A percentile compares a stretch with the other conserved stretches of the same genome.
These are phyloP conservation scores for Ceratocystis cacaofunesta DNA, from an alignment of 2,329 filamentous ascomycete genomes.

Conservation along the genomic window DNA sequence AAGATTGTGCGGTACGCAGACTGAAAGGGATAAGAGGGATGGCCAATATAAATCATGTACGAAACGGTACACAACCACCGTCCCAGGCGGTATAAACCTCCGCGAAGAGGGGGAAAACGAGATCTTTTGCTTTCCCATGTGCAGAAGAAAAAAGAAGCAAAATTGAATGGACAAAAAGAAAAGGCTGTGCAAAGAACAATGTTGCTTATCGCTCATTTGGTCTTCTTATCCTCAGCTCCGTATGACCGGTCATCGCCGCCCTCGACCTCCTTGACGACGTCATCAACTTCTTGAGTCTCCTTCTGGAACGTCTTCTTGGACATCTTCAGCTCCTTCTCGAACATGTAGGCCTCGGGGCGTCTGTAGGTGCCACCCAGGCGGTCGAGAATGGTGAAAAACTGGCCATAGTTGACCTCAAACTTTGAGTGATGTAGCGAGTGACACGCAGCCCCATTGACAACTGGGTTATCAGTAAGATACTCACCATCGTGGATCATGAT, in stretches of 20 bases:
- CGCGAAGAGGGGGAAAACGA: background rate
- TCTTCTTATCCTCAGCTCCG: constrained; percentile 33
- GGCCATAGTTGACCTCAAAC: constrained; percentile 62
- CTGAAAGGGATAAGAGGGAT: background rate
- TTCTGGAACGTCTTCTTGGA: constrained; percentile 62
- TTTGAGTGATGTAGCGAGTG: constrained; percentile 58
- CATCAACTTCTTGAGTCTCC: constrained; percentile 63
- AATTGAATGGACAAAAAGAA: background rate
- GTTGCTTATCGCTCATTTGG: constrained; percentile 21
- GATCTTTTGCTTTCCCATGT: background rate
- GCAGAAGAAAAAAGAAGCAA: background rate
- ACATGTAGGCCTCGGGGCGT: constrained; percentile 72
- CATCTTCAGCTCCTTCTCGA: constrained; percentile 76
- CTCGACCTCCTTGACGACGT: constrained; percentile 57
- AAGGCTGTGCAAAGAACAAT: constrained; percentile 5
- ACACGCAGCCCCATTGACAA: constrained; percentile 89
- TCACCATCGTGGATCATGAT: constrained; percentile 94
- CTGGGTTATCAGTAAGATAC: constrained; percentile 76
- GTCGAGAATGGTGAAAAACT: constrained; percentile 89
- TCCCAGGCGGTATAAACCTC: background rate
- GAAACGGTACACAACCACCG: background rate
- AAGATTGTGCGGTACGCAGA: background rate
- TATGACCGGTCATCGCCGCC: constrained; percentile 39
- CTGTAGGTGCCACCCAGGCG: constrained; percentile 75
- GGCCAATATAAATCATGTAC: background rate